Evolutionary conservation across 176 grass and related monocot species (phyloP).

Genomic region (Zoysia pacifica): DNA sequence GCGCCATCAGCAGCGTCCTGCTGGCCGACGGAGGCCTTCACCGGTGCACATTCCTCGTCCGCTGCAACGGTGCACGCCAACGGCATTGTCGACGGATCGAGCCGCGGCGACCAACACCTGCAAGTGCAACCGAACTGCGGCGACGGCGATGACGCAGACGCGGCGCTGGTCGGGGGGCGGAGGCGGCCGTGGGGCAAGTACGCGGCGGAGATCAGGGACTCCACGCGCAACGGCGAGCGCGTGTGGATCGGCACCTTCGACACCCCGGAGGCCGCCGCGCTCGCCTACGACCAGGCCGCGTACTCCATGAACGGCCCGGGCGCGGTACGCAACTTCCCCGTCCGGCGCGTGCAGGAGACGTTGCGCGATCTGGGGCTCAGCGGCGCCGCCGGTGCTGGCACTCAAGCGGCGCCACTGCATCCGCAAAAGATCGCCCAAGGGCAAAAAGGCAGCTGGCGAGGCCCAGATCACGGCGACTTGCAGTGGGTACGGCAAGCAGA

Average conservation of each 20-base stretch:
- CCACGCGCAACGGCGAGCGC: constrained; percentile 49
- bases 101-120: neutral
- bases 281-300: constrained; percentile 66
- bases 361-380: constrained; percentile 32
- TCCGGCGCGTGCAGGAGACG: constrained; percentile 52
- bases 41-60: neutral
- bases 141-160: neutral
- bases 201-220: constrained; percentile 92
- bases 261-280: constrained; percentile 52
- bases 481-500: neutral
- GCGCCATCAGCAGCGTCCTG: neutral
- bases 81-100: constrained; percentile 9
- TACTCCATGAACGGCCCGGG: constrained; percentile 47
- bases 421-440: constrained; percentile 34
- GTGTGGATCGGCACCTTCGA: constrained; percentile 72
- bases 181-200: constrained; percentile 93
- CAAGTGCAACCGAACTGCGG: neutral
- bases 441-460: constrained; percentile 10
- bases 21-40: neutral
- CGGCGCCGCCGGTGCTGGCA: constrained; percentile 27
- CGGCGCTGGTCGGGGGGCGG: constrained; percentile 58
- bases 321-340: constrained; percentile 61
- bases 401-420: constrained; percentile 59
- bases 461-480: neutral
- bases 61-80: neutral